Conservation (phyloP, 352 stramenopile genomes). For the Pythium pectinolyticum region DNA sequence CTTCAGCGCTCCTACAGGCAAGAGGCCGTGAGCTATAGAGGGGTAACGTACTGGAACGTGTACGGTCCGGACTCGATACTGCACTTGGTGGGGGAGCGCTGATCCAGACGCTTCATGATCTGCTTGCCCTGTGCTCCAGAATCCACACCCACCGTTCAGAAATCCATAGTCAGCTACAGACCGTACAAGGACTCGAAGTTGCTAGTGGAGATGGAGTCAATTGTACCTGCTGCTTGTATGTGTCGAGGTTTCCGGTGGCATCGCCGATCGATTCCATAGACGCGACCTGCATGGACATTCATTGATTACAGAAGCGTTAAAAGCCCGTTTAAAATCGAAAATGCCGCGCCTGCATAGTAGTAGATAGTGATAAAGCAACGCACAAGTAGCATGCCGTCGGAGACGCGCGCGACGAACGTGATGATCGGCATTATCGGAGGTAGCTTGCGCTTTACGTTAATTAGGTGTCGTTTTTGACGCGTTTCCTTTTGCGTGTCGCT, state of each 20-base stretch:
- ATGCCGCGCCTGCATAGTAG: not conserved
- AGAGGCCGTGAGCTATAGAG: not conserved
- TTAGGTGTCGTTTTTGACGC: slow-evolving; percentile 3
- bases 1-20: not conserved
- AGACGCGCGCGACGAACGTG: slow-evolving; percentile 93
- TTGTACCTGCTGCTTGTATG: slow-evolving; percentile 83
- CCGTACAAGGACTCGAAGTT: too few species aligned
- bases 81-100: slow-evolving; percentile 91
- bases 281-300: slow-evolving; percentile 64
- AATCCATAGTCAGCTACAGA: not conserved
- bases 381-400: slow-evolving; percentile 92
- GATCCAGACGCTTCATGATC: slow-evolving; percentile 92
- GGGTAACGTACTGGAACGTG: slow-evolving; percentile 85
- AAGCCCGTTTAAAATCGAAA: not conserved
- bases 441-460: not conserved
- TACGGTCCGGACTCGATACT: slow-evolving; percentile 92
- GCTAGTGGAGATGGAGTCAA: not conserved
- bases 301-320: slow-evolving; percentile 5
- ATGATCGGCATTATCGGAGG: slow-evolving; percentile 88
- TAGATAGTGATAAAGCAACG: slow-evolving; percentile 14
- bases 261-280: slow-evolving; percentile 92
- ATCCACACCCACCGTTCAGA: not conserved
- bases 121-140: slow-evolving; percentile 86
- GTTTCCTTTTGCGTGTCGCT: not conserved
- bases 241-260: slow-evolving; percentile 82